These are phyloP conservation scores for Pelargonium myrrhifolium DNA, from an alignment of 441 rosid genomes.

Conservation along the genomic window DNA sequence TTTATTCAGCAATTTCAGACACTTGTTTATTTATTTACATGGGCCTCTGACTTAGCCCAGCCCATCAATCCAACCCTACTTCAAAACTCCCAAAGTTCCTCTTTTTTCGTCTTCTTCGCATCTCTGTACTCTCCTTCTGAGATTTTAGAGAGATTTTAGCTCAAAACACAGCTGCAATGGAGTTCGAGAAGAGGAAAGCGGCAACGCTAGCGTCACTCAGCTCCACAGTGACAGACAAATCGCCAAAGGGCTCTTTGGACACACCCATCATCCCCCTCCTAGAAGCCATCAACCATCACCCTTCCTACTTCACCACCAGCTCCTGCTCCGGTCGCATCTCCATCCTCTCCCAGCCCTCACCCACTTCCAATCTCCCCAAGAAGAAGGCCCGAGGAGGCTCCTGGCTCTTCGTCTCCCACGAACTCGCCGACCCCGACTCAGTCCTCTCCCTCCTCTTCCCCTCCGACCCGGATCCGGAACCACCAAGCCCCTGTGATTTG, in stretches of 20 bases:
- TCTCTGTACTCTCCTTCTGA: too few species aligned
- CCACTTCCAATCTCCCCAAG: slow-evolving; percentile 17
- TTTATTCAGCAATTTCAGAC: too few species aligned
- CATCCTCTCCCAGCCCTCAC: slow-evolving; percentile 59
- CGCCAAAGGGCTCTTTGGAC: slow-evolving; percentile 78
- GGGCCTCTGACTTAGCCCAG: too few species aligned
- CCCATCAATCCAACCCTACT: too few species aligned
- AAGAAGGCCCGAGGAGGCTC: slow-evolving; percentile 84
- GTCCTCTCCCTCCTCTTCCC: slow-evolving; percentile 54
- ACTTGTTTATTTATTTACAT: too few species aligned
- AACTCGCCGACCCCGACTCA: slow-evolving; percentile 42
- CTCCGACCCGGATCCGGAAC: slow-evolving; percentile 11
- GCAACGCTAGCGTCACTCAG: slow-evolving; percentile 48
- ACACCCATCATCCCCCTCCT: slow-evolving; percentile 70
- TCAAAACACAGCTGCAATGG: slow-evolving; percentile 28
- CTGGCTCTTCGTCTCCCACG: slow-evolving; percentile 76
- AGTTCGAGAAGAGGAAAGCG: slow-evolving; percentile 71
- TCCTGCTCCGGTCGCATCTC: slow-evolving; percentile 95
- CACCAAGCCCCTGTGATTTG: slow-evolving; percentile 27
- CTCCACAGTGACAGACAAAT: slow-evolving; percentile 57
- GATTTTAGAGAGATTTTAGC: too few species aligned
- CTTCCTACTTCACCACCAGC: slow-evolving; percentile 78
- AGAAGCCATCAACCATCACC: slow-evolving; percentile 57
- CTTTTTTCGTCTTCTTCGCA: too few species aligned
- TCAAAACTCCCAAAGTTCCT: too few species aligned